Evolutionary conservation across 2,329 filamentous ascomycete species (phyloP), one percentile per base, ranked within the genome.

Genomic region (Diaporthe citrichinensis): DNA sequence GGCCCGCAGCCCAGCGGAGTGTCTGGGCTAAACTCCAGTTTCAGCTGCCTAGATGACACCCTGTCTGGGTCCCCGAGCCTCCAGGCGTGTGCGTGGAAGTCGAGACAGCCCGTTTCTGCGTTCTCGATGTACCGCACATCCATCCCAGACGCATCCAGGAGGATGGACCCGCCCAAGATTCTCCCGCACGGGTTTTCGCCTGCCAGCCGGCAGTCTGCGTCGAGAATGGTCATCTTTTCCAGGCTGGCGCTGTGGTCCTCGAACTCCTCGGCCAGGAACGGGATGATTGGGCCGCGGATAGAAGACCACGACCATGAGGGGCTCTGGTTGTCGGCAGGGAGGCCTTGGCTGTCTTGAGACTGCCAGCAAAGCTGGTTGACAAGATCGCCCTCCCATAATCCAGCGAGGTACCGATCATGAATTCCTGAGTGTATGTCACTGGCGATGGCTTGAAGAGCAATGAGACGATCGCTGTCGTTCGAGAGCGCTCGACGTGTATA

Each of bases 261-360:
- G 8, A 39, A 39, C 10, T 59, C 2, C 34, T 59, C 57, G 10
- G 31, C 2, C 57, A 39, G 20, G 10, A 1, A n/a, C 0, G 57
- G 57, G 8, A 8, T 25, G 12, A n/a, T 8, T 12, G 31, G 34
- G 3, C 57, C 57, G 9, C 57, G 57, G 5, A 59, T 59, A 1
- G 57, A 59, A 25, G 57, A 36, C 57, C 57, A 59, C 4, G 57
- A 59, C 57, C 57, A 59, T 8, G 57, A 59, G 12, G 57, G 57
- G n/a, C 57, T 59, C 34, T 59, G 9, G 10, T 39, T 59, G 57
- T 59, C 34, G 57, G 57, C 57, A 7, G 57, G 57, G 34, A 59
- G 31, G 2, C 0, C 20, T 59, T 10, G 20, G 7, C 4, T 4
- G 34, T 39, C 34, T 10, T 10, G 9, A 20, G 57, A 59, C 12